Conservation (phyloP, 345 rosid genomes). For the Ceriops decandra region DNA sequence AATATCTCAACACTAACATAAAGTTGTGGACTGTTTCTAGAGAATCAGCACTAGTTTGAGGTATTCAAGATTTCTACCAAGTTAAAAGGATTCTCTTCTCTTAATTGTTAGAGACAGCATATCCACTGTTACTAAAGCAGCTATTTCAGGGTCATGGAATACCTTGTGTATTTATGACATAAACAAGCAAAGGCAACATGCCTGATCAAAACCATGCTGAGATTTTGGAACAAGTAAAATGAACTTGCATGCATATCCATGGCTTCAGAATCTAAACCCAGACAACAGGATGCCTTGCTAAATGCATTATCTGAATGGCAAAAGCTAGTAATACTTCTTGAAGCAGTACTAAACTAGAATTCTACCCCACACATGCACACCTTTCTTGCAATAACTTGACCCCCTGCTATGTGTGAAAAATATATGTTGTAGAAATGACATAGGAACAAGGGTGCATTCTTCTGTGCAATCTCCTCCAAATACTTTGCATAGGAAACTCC, state of each 20-base stretch:
- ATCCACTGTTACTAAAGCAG: neutral
- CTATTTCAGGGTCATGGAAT: neutral
- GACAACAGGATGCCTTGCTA: neutral
- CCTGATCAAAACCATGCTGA: neutral
- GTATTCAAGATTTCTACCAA: neutral
- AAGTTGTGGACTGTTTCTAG: neutral
- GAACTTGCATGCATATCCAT: neutral
- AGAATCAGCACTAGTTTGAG: too few species aligned
- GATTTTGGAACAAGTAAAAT: neutral
- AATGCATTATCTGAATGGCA: neutral
- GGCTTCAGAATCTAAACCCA: too few species aligned
- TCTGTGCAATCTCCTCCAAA: conserved; percentile 64
- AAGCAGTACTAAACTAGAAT: neutral
- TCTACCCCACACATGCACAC: conserved; percentile 25
- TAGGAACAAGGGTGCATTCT: conserved; percentile 71
- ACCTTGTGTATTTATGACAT: neutral
- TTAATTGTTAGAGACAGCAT: neutral
- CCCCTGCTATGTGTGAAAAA: conserved; percentile 85
- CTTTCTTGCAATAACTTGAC: conserved; percentile 70
- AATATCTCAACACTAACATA: neutral
- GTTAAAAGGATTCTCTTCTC: neutral
- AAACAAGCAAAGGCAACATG: neutral
- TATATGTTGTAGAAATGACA: conserved; percentile 86
- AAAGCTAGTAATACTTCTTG: neutral
- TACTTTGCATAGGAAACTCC: conserved; percentile 67